A percentile compares a stretch with the other conserved stretches of the same genome.
Evolutionary conservation across 257 asterid genomes (phyloP).

Genomic region (Pogostemon cablin): DNA sequence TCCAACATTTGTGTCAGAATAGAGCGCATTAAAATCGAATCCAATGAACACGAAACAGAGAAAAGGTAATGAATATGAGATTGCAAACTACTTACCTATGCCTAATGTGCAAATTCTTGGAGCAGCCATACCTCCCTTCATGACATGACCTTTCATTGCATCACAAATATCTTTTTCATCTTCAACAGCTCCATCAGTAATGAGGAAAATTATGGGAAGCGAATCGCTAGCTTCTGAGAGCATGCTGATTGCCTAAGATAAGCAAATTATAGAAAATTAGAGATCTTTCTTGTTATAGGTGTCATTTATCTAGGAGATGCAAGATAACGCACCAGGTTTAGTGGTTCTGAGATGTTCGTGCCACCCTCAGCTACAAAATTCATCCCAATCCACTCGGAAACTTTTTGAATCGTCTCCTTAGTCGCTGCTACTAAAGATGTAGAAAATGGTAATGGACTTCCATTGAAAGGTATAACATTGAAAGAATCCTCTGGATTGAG

Average conservation of each 20-base stretch:
- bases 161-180: slow-evolving; percentile 76
- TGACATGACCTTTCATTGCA: slow-evolving; percentile 44
- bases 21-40: background rate
- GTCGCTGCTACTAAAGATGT: slow-evolving; percentile 55
- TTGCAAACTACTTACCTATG: slow-evolving; percentile 52
- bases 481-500: slow-evolving; percentile 65
- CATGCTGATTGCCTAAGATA: slow-evolving; percentile 72
- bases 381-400: slow-evolving; percentile 57
- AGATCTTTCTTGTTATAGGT: background rate
- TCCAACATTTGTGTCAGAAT: slow-evolving; percentile 4
- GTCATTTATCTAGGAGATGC: too few species aligned
- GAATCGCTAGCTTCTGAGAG: slow-evolving; percentile 49
- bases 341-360: slow-evolving; percentile 60
- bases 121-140: slow-evolving; percentile 54
- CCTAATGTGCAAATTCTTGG: slow-evolving; percentile 89
- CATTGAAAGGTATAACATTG: slow-evolving; percentile 69
- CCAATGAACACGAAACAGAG: slow-evolving; percentile 13
- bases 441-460: slow-evolving; percentile 49
- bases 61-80: slow-evolving; percentile 17
- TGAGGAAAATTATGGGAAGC: slow-evolving; percentile 61
- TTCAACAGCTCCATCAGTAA: slow-evolving; percentile 90
- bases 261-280: slow-evolving; percentile 11
- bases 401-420: slow-evolving; percentile 50
- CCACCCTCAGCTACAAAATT: slow-evolving; percentile 66
- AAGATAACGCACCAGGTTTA: slow-evolving; percentile 57